Base-by-base conservation (phyloP, 1,284 basidiomycete species). In the Ceratobasidium sp. region DNA sequence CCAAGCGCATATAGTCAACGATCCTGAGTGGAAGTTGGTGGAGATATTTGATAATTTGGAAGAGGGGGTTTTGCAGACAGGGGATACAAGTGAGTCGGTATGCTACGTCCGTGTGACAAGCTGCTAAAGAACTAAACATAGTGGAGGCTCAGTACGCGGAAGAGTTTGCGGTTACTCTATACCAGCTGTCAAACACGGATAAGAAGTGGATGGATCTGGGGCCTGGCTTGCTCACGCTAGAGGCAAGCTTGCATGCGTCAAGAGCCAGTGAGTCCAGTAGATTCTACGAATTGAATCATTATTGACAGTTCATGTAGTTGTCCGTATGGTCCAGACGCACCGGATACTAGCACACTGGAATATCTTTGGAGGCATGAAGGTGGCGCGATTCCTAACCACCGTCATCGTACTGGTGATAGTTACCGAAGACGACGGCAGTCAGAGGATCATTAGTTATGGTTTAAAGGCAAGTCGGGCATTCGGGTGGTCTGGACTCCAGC, bases 341-440 rank as follows among this genome's bases (percentile, higher is more conserved):
- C 51, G 66, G 8, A 40, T 52, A 17, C 37, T 68, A n/a, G 66
- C 51, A 4, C 17, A 54, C 32, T 68, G 66, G 66, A 34, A n/a
- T 40, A n/a, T 68, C 11, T 68, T 68, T 32, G 46, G 66, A 46
- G 66, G 64, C 13, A 49, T 66, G 64, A 66, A 68, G 40, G 66
- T 52, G 13, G 46, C 32, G 9, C 44, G 66, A 54, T 68, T 68
- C 37, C 22, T 68, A 25, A 68, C 46, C 11, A 66, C 64, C 17
- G 64, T 66, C 22, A 68, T 68, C 46, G 66, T 43, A 13, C 34
- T 68, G 32, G 66, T 3, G 46, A 52, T 68, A 15, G 32, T 51
- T 19, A 7, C 19, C 19, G 22, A 49, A 19, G 64, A 49, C 40
- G 64, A 66, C n/a, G 44, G 6, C 9, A 32, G 8, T 22, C 43